Base-by-base conservation (phyloP, 257 asterid species). In the Marsdenia floribunda region DNA sequence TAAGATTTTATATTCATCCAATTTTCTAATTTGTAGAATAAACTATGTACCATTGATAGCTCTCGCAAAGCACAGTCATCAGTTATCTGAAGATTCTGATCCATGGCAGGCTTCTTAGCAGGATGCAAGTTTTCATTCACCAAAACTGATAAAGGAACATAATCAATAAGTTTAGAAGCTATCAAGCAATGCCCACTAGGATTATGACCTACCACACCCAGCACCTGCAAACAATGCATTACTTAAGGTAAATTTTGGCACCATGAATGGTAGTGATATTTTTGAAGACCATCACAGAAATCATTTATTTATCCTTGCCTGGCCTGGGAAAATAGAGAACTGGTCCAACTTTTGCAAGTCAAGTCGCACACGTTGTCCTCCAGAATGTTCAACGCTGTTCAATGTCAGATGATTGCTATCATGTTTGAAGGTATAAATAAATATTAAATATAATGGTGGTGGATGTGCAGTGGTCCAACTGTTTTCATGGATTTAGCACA, bases 141-240 rank as follows among this genome's bases (percentile, higher is more conserved):
- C 70, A 85, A 81, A 80, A 76, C 85, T 67, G 88, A 79, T 74
- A 82, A 83, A 70, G 97, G 94, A 40, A 85, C 82, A 71, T 63
- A 67, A 79, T 92, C 96, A 79, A 90, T 79, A 70, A 95, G 79
- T 78, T 85, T 90, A 68, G 98, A 89, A 75, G 97, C 99, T 81
- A 95, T 81, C 76, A 95, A 86, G 82, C 99, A 90, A 78, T 95
- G 99, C 24, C 99, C 99, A 79, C 99, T 92, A 37, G 98, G 98
- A 79, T 95, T 95, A 79, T 86, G 91, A 82, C 99, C 99, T 95
- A 87, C 93, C 80, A 95, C 75, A 47, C 93, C 98, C 77, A 92
- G 93, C 78, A 92, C 90, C 99, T 95, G 87, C 71, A 78, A 52
- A 76, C 35, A 55, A 53, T 22, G 71, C 42, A 49, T 74, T 79